Evolutionary conservation across 1,284 basidiomycete species (phyloP).

Genomic region (Meira miltonrushii): DNA sequence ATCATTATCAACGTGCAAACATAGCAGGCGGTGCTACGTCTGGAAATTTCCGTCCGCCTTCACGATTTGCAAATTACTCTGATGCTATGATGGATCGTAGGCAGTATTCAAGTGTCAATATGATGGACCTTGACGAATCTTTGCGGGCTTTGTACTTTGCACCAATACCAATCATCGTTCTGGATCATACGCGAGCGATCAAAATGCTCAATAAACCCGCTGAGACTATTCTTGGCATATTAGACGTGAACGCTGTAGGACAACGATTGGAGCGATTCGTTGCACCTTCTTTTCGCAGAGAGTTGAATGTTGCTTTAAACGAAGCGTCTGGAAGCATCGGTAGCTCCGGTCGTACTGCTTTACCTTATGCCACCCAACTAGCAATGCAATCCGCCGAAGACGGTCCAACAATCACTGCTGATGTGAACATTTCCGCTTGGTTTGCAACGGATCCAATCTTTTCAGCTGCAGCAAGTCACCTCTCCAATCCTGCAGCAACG

Average conservation of each 20-base stretch:
- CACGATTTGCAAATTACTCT: not conserved
- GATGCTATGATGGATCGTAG: not conserved
- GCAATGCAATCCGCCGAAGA: conserved; percentile 29
- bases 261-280: conserved; percentile 35
- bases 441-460: conserved; percentile 43
- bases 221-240: conserved; percentile 20
- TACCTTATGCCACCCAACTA: conserved; percentile 24
- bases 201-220: conserved; percentile 45
- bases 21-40: not conserved
- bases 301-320: conserved; percentile 27
- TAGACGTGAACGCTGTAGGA: conserved; percentile 19
- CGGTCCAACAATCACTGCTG: conserved; percentile 26
- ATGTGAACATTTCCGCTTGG: conserved; percentile 41
- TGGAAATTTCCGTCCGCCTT: not conserved
- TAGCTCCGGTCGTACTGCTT: conserved; percentile 28
- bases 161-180: conserved; percentile 39
- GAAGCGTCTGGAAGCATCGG: conserved; percentile 20
- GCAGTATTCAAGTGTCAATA: conserved; percentile 13
- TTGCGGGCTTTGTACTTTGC: conserved; percentile 47
- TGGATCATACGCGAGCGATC: conserved; percentile 36
- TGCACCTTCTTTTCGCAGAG: conserved; percentile 14
- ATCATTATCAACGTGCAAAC: not conserved
- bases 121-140: conserved; percentile 49
- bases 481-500: not conserved
- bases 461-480: not conserved